Conservation (phyloP, 129 eudicot species). For the Helianthus tuberosus region DNA sequence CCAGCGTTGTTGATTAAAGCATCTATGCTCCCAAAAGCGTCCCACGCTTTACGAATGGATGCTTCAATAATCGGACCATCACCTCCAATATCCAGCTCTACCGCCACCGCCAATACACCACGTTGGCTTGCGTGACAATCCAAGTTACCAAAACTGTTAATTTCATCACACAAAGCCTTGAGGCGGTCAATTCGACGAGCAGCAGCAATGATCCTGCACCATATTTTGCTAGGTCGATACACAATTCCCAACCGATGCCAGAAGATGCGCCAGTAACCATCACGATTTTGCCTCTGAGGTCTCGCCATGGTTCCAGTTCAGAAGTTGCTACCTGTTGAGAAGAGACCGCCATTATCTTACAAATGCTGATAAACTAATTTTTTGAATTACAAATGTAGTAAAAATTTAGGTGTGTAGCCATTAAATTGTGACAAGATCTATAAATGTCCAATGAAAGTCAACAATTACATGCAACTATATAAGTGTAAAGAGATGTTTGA, state of each 20-base stretch:
- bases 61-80: no score
- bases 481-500: no score
- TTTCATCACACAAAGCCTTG: slow-evolving; percentile 40
- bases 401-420: no score
- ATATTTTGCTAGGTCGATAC: slow-evolving; percentile 40
- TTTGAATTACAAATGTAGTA: no score
- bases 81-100: slow-evolving; percentile 27
- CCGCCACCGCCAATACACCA: slow-evolving; percentile 32
- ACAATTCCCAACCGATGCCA: slow-evolving; percentile 42
- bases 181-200: slow-evolving; percentile 38
- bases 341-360: background rate
- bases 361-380: no score
- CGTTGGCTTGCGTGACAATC: no score
- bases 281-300: slow-evolving; percentile 34
- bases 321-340: background rate
- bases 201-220: slow-evolving; percentile 43
- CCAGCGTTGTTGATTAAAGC: no score
- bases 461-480: no score
- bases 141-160: slow-evolving; percentile 1
- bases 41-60: no score
- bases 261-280: slow-evolving; percentile 55
- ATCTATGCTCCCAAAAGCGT: no score
- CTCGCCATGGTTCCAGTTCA: slow-evolving; percentile 29
- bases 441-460: no score
- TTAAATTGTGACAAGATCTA: no score